Evolutionary conservation across 1,284 basidiomycete species (phyloP).

Genomic region (Tausonia pullulans): DNA sequence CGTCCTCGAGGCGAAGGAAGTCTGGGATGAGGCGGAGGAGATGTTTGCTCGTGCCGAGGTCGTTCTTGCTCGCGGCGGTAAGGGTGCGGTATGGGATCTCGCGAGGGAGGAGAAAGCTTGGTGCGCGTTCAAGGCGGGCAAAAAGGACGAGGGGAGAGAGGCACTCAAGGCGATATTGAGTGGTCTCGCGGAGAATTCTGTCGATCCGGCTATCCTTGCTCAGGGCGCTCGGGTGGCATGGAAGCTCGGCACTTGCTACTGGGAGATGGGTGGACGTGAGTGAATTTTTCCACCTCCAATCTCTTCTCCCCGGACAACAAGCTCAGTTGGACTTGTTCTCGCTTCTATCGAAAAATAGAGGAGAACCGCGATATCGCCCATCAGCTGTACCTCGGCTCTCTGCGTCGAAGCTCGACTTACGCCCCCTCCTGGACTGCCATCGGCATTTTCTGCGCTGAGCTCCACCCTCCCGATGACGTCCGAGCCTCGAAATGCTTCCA

Average conservation of each 20-base stretch:
- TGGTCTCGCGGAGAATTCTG: constrained; percentile 32
- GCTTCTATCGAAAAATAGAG: neutral
- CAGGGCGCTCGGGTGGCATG: constrained; percentile 40
- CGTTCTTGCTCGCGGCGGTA: constrained; percentile 21
- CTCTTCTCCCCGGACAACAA: neutral
- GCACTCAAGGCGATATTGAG: constrained; percentile 52
- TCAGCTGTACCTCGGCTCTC: constrained; percentile 66
- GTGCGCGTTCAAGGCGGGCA: constrained; percentile 57
- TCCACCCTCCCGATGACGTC: constrained; percentile 61
- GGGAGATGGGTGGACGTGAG: constrained; percentile 57
- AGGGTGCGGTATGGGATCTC: constrained; percentile 41
- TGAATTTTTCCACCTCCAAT: constrained; percentile 24
- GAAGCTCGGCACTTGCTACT: constrained; percentile 66
- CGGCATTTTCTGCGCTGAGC: constrained; percentile 76
- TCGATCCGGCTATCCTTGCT: too few species aligned
- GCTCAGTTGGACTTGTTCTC: neutral
- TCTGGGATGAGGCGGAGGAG: constrained; percentile 59
- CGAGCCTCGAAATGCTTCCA: constrained; percentile 95
- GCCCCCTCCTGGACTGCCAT: constrained; percentile 90
- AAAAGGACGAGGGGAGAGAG: constrained; percentile 44
- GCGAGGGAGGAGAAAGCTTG: constrained; percentile 76
- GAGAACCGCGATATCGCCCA: constrained; percentile 51
- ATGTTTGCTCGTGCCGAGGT: constrained; percentile 41
- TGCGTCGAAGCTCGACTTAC: constrained; percentile 64
- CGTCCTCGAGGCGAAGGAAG: constrained; percentile 51